A percentile compares a stretch with the other conserved stretches of the same genome.
These are phyloP conservation scores for Neofusicoccum kwambonambiense DNA, from an alignment of 2,329 filamentous ascomycete genomes.

Conservation along the genomic window DNA sequence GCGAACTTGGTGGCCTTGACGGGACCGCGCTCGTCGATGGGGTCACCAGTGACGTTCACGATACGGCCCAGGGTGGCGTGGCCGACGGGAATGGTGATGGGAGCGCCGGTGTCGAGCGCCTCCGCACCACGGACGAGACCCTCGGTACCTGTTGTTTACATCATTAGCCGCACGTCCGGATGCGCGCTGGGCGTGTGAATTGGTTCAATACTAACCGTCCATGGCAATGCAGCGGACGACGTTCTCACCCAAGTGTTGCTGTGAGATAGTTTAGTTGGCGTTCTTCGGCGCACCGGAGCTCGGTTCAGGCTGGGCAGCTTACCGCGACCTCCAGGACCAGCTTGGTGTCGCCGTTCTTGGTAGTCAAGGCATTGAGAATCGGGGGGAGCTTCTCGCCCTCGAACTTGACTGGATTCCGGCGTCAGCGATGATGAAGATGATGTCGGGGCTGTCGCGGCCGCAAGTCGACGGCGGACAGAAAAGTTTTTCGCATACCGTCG, in stretches of 20 bases:
- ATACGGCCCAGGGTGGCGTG: constrained; percentile 93
- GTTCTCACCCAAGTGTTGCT: constrained; percentile 99
- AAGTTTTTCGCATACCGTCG: constrained; percentile 69
- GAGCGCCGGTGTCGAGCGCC: constrained; percentile 83
- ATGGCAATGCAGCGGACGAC: constrained; percentile 99
- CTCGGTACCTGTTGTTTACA: constrained; percentile 74
- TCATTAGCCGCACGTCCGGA: constrained; percentile 21
- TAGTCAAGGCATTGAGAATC: constrained; percentile 96
- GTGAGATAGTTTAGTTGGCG: constrained; percentile 29
- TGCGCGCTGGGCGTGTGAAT: neutral
- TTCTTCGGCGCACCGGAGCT: constrained; percentile 18
- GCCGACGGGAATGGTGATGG: constrained; percentile 96
- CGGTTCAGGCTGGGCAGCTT: constrained; percentile 39
- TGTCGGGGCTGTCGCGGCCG: constrained; percentile 17
- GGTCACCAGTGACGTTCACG: constrained; percentile 99
- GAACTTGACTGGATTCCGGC: constrained; percentile 79
- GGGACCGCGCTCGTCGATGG: constrained; percentile 98
- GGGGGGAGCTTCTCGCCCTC: constrained; percentile 87
- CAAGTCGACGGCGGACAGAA: constrained; percentile 24
- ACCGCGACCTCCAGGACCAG: constrained; percentile 95
- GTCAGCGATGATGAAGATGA: constrained; percentile 32
- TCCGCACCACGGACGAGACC: constrained; percentile 93
- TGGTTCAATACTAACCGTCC: constrained; percentile 72
- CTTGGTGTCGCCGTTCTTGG: constrained; percentile 88
- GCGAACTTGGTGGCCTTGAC: constrained; percentile 87